Evolutionary conservation across 2,329 filamentous ascomycete genomes (phyloP).

Genomic region (Fusarium luffae): DNA sequence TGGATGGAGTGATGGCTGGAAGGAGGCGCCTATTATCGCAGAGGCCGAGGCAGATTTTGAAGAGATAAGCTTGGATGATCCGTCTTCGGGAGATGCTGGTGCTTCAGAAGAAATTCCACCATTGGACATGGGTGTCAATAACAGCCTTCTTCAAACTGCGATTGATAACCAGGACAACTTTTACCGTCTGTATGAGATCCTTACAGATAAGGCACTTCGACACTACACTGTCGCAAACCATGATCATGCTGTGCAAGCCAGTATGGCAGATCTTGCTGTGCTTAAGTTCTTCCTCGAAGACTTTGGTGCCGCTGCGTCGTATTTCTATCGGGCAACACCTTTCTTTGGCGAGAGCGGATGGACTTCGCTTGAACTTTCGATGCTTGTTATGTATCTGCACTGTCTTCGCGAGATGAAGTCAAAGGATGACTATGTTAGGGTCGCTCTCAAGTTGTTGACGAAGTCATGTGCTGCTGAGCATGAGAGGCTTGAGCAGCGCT

Average conservation of each 20-base stretch:
- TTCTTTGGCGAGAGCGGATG: slow-evolving; percentile 84
- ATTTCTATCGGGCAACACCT: slow-evolving; percentile 81
- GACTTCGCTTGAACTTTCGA: slow-evolving; percentile 81
- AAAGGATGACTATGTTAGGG: slow-evolving; percentile 81
- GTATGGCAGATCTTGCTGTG: slow-evolving; percentile 85
- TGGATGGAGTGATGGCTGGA: slow-evolving; percentile 84
- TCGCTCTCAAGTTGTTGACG: slow-evolving; percentile 77
- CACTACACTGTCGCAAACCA: slow-evolving; percentile 86
- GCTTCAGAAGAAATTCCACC: slow-evolving; percentile 19
- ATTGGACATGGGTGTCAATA: slow-evolving; percentile 51
- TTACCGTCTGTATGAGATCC: slow-evolving; percentile 73
- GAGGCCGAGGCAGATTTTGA: slow-evolving; percentile 63
- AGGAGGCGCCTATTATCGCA: slow-evolving; percentile 64
- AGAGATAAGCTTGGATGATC: slow-evolving; percentile 65
- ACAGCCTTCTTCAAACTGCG: slow-evolving; percentile 68
- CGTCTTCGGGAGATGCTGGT: slow-evolving; percentile 38
- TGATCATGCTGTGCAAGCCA: slow-evolving; percentile 78
- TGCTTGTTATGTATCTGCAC: slow-evolving; percentile 85
- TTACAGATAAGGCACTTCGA: slow-evolving; percentile 86
- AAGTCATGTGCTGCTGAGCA: slow-evolving; percentile 70
- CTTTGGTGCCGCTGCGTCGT: slow-evolving; percentile 76
- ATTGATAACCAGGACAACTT: slow-evolving; percentile 72
- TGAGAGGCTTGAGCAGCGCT: slow-evolving; percentile 57
- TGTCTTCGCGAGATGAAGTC: slow-evolving; percentile 82
- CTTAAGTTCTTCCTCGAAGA: slow-evolving; percentile 83